Evolutionary conservation across 2,329 filamentous ascomycete genomes (phyloP).

Genomic region (Fusarium kyushuense): DNA sequence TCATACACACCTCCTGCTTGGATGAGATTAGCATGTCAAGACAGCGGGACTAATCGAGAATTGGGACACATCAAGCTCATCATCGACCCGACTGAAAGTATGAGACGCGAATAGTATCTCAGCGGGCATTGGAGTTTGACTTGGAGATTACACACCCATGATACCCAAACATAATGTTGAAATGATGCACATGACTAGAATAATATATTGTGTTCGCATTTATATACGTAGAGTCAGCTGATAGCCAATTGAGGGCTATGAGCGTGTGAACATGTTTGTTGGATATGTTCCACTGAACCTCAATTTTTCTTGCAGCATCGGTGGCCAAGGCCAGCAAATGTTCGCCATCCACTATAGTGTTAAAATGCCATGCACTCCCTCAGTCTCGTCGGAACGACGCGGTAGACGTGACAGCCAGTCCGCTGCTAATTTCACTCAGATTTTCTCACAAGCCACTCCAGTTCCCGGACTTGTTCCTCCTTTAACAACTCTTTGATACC

Average conservation of each 20-base stretch:
- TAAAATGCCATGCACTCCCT: background rate
- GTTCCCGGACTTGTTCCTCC: constrained; percentile 60
- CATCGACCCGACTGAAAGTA: background rate
- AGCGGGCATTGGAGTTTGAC: constrained; percentile 22
- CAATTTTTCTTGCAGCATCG: background rate
- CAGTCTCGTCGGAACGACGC: background rate
- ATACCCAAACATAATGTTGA: constrained; percentile 46
- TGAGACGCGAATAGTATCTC: constrained; percentile 13
- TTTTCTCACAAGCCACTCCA: constrained; percentile 60
- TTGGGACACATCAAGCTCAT: background rate
- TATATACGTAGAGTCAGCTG: background rate
- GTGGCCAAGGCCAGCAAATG: background rate
- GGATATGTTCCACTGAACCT: background rate
- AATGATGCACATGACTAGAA: constrained; percentile 43
- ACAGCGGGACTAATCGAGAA: background rate
- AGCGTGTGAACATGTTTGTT: background rate
- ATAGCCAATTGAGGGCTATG: background rate
- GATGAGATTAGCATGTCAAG: background rate
- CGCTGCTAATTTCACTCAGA: constrained; percentile 10
- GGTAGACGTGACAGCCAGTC: background rate
- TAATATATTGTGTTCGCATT: constrained; percentile 24
- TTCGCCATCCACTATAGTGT: background rate
- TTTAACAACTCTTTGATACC: constrained; percentile 65
- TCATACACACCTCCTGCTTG: background rate
- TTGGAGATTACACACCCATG: constrained; percentile 30